phyloP scores from a whole-genome alignment of 306 rosid genomes.

The Arachis hypogaea region DNA sequence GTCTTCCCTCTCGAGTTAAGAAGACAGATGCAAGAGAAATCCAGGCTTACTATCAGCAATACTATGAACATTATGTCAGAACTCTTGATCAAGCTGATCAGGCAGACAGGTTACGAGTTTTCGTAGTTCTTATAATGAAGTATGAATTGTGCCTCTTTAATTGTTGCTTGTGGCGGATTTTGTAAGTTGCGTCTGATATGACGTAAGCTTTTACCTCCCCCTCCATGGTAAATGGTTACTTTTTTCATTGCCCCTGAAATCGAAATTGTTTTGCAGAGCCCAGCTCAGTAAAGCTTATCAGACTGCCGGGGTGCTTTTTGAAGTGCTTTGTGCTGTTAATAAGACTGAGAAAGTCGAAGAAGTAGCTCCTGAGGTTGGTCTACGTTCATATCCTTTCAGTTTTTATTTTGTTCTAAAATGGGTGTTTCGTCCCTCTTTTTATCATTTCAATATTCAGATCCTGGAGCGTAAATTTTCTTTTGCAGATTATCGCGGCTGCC shows the following conservation, averaged over 20 bases:
- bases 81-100: constrained; percentile 92
- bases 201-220: neutral
- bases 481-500: constrained; percentile 95
- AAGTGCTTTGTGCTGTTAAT: constrained; percentile 96
- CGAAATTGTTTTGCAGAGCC: constrained; percentile 61
- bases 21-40: constrained; percentile 96
- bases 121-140: neutral
- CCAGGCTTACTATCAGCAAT: constrained; percentile 85
- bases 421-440: neutral
- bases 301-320: constrained; percentile 94
- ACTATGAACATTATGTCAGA: constrained; percentile 85
- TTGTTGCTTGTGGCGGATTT: neutral
- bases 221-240: constrained; percentile 10
- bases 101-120: constrained; percentile 72
- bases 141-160: neutral
- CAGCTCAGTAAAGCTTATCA: constrained; percentile 96
- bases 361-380: constrained; percentile 97
- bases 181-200: neutral
- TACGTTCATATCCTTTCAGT: constrained; percentile 3
- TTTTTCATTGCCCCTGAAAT: constrained; percentile 16
- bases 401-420: neutral
- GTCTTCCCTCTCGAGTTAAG: constrained; percentile 78
- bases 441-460: constrained; percentile 23
- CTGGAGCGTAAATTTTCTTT: constrained; percentile 7
- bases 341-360: constrained; percentile 97